A percentile compares a stretch with the other conserved stretches of the same genome.
These are phyloP conservation scores for Bonia amplexicaulis DNA, from an alignment of 176 grass and related monocot genomes.

Conservation along the genomic window DNA sequence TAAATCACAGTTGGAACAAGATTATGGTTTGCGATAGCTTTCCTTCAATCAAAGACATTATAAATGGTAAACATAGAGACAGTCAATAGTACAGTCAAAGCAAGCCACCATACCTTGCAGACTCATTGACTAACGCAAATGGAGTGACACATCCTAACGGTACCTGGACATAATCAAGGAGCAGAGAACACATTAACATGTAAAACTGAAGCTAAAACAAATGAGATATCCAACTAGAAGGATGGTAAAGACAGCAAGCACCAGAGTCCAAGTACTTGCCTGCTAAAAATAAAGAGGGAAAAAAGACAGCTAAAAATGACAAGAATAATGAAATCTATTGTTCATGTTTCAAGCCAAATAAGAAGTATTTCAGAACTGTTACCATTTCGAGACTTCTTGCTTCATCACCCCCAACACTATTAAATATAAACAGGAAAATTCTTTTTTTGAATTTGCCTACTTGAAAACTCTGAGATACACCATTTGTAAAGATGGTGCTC, in stretches of 20 bases:
- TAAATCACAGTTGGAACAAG: conserved; percentile 2
- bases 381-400: neutral
- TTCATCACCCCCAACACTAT: neutral
- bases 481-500: neutral
- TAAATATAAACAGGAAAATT: neutral
- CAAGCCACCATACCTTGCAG: conserved; percentile 54
- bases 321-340: neutral
- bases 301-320: neutral
- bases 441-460: neutral
- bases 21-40: neutral
- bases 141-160: conserved; percentile 91
- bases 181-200: conserved; percentile 18
- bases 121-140: conserved; percentile 85
- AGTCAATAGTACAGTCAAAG: conserved; percentile 18
- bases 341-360: neutral
- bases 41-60: neutral
- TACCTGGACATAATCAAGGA: conserved; percentile 55
- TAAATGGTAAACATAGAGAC: neutral
- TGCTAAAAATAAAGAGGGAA: neutral
- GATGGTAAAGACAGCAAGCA: neutral
- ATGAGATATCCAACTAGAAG: neutral
- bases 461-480: neutral
- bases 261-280: neutral
- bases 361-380: neutral
- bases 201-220: neutral